Percentiles rank a stretch among this genome's conserved stretches.
phyloP scores from a whole-genome alignment of 805 yeast species.

The Candida ficus region DNA sequence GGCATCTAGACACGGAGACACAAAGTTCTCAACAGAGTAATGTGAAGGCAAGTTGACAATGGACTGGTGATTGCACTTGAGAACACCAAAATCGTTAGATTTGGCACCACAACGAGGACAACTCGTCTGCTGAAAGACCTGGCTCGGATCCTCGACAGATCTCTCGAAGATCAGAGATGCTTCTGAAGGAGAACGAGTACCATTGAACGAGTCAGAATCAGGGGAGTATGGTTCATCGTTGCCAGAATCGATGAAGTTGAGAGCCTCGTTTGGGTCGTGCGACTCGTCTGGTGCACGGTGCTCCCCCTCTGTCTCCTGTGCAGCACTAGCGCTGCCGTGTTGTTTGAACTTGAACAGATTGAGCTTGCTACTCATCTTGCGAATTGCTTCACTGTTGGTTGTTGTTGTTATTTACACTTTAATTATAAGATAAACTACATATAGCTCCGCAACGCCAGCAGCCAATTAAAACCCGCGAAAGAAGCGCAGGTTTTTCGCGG shows the following conservation, averaged over 20 bases:
- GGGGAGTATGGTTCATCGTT: conserved; percentile 10
- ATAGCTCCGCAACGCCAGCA: too few species aligned
- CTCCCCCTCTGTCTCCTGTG: neutral
- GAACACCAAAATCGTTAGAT: conserved; percentile 14
- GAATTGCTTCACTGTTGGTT: too few species aligned
- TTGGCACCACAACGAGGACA: conserved; percentile 26
- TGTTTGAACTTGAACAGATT: conserved; percentile 12
- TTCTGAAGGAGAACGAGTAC: conserved; percentile 5
- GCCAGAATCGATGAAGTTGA: conserved; percentile 9
- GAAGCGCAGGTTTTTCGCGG: too few species aligned
- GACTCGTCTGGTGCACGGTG: neutral
- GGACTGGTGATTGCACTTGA: conserved; percentile 25
- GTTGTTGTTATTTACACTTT: too few species aligned
- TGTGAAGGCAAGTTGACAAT: conserved; percentile 31
- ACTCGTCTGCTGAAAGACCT: conserved; percentile 20
- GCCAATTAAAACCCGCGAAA: too few species aligned
- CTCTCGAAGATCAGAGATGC: conserved; percentile 50
- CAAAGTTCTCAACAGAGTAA: conserved; percentile 54
- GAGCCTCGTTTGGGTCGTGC: conserved; percentile 4
- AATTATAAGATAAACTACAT: too few species aligned
- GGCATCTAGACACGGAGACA: conserved; percentile 81
- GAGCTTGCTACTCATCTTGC: conserved; percentile 10
- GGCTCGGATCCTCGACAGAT: conserved; percentile 54
- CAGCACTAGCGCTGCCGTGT: conserved; percentile 2
- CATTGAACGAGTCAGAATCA: neutral